A percentile compares a stretch with the other conserved stretches of the same genome.
phyloP scores from a whole-genome alignment of 345 rosid species.

The Brassica incana region DNA sequence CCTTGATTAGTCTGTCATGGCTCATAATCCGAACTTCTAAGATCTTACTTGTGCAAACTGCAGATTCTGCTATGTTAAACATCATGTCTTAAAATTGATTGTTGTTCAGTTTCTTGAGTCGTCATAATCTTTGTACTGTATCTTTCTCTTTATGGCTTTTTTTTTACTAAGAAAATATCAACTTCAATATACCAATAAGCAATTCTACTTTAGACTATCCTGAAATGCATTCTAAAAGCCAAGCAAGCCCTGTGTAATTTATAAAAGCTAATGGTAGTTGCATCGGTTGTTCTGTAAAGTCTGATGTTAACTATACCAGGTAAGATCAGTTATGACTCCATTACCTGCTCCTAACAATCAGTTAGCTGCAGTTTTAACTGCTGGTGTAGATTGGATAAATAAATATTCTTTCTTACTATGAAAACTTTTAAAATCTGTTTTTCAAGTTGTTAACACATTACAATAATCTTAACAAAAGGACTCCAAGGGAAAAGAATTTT shows the following conservation, averaged over 20 bases:
- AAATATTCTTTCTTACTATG: constrained; percentile 9
- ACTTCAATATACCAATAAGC: neutral
- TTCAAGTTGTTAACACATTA: constrained; percentile 9
- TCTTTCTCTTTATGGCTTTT: neutral
- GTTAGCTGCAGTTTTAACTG: neutral
- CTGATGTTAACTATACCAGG: neutral
- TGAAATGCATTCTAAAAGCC: neutral
- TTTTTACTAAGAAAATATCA: neutral
- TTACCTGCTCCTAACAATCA: neutral
- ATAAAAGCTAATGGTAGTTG: neutral
- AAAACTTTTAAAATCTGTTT: neutral
- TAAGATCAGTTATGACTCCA: neutral
- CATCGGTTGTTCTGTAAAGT: neutral
- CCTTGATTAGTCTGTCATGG: neutral
- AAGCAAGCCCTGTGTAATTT: too few relatives aligned
- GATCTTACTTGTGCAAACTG: neutral
- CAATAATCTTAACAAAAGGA: constrained; percentile 22
- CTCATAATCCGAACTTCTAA: neutral
- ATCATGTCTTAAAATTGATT: neutral
- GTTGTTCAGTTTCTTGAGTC: neutral
- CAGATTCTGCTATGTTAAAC: neutral
- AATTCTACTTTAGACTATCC: neutral
- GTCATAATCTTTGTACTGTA: neutral
- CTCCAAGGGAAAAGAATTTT: constrained; percentile 5
- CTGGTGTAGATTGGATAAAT: neutral